Base-by-base conservation (phyloP, 768 basidiomycete genomes). In the Boletus insuetus region DNA sequence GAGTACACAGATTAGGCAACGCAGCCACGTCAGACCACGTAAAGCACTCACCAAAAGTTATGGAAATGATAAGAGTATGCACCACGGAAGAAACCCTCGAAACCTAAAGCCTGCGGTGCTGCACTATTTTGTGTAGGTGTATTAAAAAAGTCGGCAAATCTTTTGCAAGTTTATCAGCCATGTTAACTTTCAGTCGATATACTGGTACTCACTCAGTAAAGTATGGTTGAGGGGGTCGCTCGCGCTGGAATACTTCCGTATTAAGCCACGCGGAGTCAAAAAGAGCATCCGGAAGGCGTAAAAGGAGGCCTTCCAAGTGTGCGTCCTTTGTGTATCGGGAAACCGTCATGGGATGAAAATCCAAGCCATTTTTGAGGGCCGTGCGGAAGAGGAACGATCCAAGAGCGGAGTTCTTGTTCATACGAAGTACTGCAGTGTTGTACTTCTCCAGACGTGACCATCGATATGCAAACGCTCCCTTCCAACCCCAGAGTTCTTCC, bases 201-300 rank as follows among this genome's bases (percentile, higher is more conserved):
- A 43, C 43, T 13, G 32, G 26, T 46, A 68, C 79, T 64, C 61
- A 94, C 92, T 86, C 85, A 9, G 84, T 87, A 73, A 99, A 94
- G 73, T 88, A 94, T 19, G 96, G 96, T 70, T 95, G 94, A 54
- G 96, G 89, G 3, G 97, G 96, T 44, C 96, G 81, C 57, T 94
- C 90, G 45, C 91, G 79, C 71, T 98, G 96, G 70, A 88, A 96
- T 49, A 83, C 81, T 70, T 98, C 96, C 17, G 91, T 91, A 68
- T 92, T 95, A 45, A 98, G 76, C 95, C 95, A 98, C 3, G 97
- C 96, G 12, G 95, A 86, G 70, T 98, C 96, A 60, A 98, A 98
- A 53, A 99, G 73, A 9, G 96, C 96, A 68, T 98, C 97, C 0
- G 97, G 95, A 17, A 99, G 79, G 24, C 93, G 83, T 53, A 94